phyloP scores from a whole-genome alignment of 345 rosid species.

The Pistacia vera region DNA sequence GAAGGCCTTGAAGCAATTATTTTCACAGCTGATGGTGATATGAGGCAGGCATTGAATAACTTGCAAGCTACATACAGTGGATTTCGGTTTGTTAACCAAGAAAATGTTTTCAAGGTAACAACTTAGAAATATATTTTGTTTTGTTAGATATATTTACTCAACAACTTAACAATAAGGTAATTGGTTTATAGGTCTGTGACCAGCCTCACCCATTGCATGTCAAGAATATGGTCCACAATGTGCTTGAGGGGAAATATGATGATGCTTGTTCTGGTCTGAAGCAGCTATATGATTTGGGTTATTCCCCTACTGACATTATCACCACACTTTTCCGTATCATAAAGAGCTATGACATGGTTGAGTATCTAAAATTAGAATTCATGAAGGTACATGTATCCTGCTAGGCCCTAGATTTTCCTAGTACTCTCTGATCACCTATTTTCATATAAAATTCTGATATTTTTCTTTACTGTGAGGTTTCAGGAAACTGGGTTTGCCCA shows the following conservation, averaged over 20 bases:
- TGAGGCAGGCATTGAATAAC: constrained; percentile 98
- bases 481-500: constrained; percentile 99
- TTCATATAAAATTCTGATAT: neutral
- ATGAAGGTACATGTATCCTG: constrained; percentile 63
- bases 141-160: neutral
- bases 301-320: constrained; percentile 96
- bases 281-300: constrained; percentile 90
- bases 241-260: constrained; percentile 85
- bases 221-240: constrained; percentile 82
- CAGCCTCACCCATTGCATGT: constrained; percentile 98
- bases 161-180: constrained; percentile 3
- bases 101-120: constrained; percentile 93
- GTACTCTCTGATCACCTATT: too few relatives aligned
- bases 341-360: constrained; percentile 91
- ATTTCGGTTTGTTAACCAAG: constrained; percentile 89
- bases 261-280: constrained; percentile 86
- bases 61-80: constrained; percentile 95
- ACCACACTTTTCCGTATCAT: constrained; percentile 91
- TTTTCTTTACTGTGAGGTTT: constrained; percentile 13
- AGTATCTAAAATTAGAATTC: constrained; percentile 89
- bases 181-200: constrained; percentile 74
- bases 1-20: constrained; percentile 98
- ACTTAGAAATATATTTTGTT: constrained; percentile 2
- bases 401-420: neutral
- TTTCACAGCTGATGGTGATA: constrained; percentile 99